phyloP scores from a whole-genome alignment of 371 early-diverging fungal species.

The Mucor lusitanicus region DNA sequence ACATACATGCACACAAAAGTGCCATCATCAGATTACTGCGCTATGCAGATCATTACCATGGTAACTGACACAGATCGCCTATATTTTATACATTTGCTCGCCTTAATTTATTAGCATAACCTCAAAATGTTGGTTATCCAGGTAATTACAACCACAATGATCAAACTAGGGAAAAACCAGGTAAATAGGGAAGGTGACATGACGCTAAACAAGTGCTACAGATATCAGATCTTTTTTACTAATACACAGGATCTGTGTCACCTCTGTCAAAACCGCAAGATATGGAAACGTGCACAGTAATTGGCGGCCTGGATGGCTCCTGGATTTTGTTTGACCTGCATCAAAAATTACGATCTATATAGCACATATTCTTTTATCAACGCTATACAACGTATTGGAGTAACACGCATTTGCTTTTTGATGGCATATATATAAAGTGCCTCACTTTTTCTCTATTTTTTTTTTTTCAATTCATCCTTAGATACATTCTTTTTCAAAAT shows the following conservation, averaged over 20 bases:
- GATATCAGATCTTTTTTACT: not conserved
- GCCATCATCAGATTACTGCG: not conserved
- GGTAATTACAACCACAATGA: not conserved
- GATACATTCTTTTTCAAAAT: conserved; percentile 2
- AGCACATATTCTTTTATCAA: not conserved
- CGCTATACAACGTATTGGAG: not conserved
- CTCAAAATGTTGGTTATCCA: not conserved
- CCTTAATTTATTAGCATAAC: not conserved
- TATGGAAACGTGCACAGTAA: not conserved
- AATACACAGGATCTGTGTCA: not conserved
- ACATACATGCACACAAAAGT: not conserved
- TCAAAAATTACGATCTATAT: not conserved
- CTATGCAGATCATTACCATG: not conserved
- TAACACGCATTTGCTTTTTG: not conserved
- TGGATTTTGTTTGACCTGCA: not conserved
- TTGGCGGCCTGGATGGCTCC: not conserved
- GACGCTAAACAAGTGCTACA: not conserved
- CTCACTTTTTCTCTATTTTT: not conserved
- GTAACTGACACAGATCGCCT: not conserved
- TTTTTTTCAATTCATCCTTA: not conserved
- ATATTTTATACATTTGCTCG: not conserved
- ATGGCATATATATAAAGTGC: not conserved
- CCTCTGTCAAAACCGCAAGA: not conserved
- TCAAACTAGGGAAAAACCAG: not conserved
- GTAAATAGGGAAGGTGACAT: not conserved